Evolutionary conservation across 1,284 basidiomycete species (phyloP), one percentile per base, ranked within the genome.

Genomic region (Leccinum discolor): DNA sequence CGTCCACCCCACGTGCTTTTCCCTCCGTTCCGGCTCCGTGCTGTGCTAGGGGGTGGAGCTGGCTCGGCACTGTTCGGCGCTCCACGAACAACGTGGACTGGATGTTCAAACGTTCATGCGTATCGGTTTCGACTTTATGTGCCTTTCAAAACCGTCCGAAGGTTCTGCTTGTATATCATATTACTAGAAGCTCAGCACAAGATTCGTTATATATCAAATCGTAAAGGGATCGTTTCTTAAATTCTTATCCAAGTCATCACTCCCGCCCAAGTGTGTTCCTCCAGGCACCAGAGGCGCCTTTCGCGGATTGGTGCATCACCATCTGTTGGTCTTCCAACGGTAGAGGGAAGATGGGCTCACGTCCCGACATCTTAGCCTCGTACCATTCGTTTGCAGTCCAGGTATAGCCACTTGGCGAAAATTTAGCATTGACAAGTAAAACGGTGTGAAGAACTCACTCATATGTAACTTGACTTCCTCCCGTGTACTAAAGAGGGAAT

Each of bases 381-480:
- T 66, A 70, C 73, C 73, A 76, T 50, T 65, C 64, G 23, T 44
- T 66, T 29, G 70, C 70, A 40, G 64, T 73, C 73, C 73, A 75
- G 26, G 72, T 65, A 42, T 62, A 5, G 4, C 67, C 74, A 26
- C 73, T 76, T 40, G 38, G 23, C 16, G 12, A 23, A 3, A 1
- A 42, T 50, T 68, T 59, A 66, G 61, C 10, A 57, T 57, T n/a
- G 35, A 59, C 10, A 12, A 38, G 14, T 14, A 40, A 8, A 44
- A 18, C 16, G 21, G 14, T 16, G 3, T 2, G 5, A 16, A n/a
- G 6, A 10, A 68, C 73, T 57, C 35, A 76, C 72, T 59, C 50
- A 50, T 72, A 74, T 1, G 68, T 67, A 23, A 73, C 64, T 26
- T 73, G 11, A 35, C 7, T 64, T 44, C 73, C 73, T 14, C 68